phyloP scores from a whole-genome alignment of 768 basidiomycete genomes.

The Vararia minispora region DNA sequence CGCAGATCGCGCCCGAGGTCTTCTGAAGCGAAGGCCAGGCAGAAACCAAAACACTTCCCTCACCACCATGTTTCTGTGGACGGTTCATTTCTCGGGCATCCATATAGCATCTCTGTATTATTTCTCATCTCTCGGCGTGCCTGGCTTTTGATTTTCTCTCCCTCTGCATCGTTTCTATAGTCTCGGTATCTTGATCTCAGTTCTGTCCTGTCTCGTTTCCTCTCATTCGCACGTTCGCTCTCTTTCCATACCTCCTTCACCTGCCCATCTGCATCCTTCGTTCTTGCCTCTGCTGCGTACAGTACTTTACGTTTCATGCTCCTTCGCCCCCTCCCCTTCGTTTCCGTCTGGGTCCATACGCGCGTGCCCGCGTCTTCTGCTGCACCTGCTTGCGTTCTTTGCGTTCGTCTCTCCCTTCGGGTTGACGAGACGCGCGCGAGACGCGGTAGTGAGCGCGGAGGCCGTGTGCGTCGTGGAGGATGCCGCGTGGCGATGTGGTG shows the following conservation, averaged over 20 bases:
- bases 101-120: constrained; percentile 9
- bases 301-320: constrained; percentile 3
- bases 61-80: not conserved
- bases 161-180: constrained; percentile 7
- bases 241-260: constrained; percentile 10
- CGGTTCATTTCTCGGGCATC: constrained; percentile 6
- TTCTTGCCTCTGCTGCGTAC: constrained; percentile 4
- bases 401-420: constrained; percentile 33
- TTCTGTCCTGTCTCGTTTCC: constrained; percentile 7
- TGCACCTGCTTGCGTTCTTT: constrained; percentile 17
- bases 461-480: constrained; percentile 10
- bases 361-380: not conserved
- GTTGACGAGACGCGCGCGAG: constrained; percentile 30
- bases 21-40: constrained; percentile 11
- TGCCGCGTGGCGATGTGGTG: too few relatives aligned
- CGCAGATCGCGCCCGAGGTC: constrained; percentile 15
- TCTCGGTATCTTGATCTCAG: constrained; percentile 11
- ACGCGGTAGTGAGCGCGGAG: constrained; percentile 36
- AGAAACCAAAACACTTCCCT: not conserved
- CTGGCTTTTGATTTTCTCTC: constrained; percentile 1
- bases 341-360: not conserved
- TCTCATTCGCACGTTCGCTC: constrained; percentile 5
- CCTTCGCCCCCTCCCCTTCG: not conserved
- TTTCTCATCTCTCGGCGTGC: constrained; percentile 5
- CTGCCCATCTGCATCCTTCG: constrained; percentile 2